These are phyloP conservation scores for Dichomitus squalens DNA, from an alignment of 1,284 basidiomycete species.

Conservation along the genomic window DNA sequence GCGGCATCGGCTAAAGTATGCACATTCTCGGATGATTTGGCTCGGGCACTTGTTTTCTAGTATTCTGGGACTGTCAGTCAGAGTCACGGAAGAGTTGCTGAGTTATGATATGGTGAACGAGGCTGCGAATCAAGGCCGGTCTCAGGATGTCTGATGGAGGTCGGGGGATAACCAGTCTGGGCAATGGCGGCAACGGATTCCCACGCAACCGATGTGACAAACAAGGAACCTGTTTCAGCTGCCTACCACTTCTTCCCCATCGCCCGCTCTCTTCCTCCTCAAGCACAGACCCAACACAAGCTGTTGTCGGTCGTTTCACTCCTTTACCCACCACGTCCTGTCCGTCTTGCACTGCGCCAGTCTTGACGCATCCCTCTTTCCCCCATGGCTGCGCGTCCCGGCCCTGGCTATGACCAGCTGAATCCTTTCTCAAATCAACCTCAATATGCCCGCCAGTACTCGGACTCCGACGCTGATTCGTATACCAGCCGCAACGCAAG, in stretches of 20 bases:
- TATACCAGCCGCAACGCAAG: constrained; percentile 57
- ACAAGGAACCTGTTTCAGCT: constrained; percentile 14
- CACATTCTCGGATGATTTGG: too few relatives aligned
- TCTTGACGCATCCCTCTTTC: constrained; percentile 16
- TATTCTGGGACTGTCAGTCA: background rate
- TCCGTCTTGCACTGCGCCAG: constrained; percentile 2
- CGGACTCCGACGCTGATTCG: constrained; percentile 56
- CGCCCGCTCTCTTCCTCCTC: constrained; percentile 7
- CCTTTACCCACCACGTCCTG: constrained; percentile 14
- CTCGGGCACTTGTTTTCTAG: too few relatives aligned
- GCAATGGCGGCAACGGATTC: constrained; percentile 20
- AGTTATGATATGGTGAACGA: background rate
- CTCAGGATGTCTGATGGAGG: constrained; percentile 3
- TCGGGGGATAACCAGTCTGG: background rate
- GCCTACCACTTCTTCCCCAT: constrained; percentile 5
- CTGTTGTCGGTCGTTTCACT: constrained; percentile 27
- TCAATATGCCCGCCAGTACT: constrained; percentile 34
- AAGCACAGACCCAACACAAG: constrained; percentile 24
- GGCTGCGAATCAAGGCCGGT: too few relatives aligned
- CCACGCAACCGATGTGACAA: constrained; percentile 26
- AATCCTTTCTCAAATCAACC: constrained; percentile 37
- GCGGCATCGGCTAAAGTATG: too few relatives aligned
- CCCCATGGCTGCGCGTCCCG: constrained; percentile 41
- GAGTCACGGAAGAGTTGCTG: background rate
- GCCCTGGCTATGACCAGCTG: constrained; percentile 41